Base-by-base conservation (phyloP, 2,329 filamentous ascomycete genomes). In the Colletotrichum brevisporum region DNA sequence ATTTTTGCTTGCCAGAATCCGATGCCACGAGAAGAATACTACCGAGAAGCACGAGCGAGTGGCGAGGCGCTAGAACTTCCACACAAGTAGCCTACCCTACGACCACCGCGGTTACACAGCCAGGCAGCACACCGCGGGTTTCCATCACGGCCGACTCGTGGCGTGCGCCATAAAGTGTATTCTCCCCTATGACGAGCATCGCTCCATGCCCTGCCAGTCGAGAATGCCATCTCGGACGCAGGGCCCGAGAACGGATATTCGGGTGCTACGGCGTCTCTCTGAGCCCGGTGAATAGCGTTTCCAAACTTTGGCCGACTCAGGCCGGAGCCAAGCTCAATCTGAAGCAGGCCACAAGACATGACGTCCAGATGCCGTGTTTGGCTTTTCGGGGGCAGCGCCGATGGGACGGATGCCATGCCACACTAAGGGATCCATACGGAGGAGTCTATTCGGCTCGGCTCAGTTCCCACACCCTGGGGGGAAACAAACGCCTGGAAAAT, bases 261-360 rank as follows among this genome's bases (percentile, higher is more conserved):
- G 67, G 67, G 62, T 69, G 45, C 55, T 56, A 66, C 62, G 55
- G 62, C 51, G 45, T 27, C n/a, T 47, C 10, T 31, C 13, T 66
- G 62, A 45, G 62, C 3, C 67, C 67, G 67, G 52, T 50, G 10
- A 56, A 61, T 48, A 41, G 45, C 27, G 67, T 66, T 66, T 55
- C 45, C 52, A 61, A 61, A 67, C 51, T 56, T 60, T 45, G 62
- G 62, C 51, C 39, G 50, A 63, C 36, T 45, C 31, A 56, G 43
- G 18, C 57, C 31, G 43, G 51, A 65, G 48, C 55, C 36, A 61
- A 60, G 62, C 67, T 43, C 52, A 56, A 60, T 56, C 51, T 51
- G 62, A 61, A n/a, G 67, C 62, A 69, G 9, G 51, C 43, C 43
- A 39, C 51, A 59, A 66, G 66, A 69, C 26, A 61, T 66, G 62